Base-by-base conservation (phyloP, 169 alveolate species). In the Plasmodium ovale region DNA sequence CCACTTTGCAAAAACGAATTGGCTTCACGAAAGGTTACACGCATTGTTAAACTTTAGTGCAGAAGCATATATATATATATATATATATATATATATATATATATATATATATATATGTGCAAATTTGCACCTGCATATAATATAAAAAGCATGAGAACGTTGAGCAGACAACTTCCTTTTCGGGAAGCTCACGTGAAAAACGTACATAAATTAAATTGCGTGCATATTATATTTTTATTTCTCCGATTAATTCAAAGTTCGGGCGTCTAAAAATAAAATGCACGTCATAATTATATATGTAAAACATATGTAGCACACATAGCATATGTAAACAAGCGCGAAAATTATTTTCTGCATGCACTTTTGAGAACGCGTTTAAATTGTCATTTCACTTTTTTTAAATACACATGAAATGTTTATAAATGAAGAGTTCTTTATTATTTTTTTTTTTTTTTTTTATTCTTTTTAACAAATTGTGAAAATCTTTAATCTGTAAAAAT, bases 401-500 rank as follows among this genome's bases (percentile, higher is more conserved):
- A 53, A 53, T 53, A 51, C 21, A 51, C 23, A 53, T 53, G 1
- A 53, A 53, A 53, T 53, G 5, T 53, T 53, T 53, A 53, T 53
- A 16, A 59, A 25, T 25, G 44, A 59, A n/a, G 1, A 21, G 69
- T 44, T 64, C 35, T 25, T 39, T 23, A 2, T 58, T 29, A 19
- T 58, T 58, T 29, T 10, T 42, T 29, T 59, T 16, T 14, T 27
- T 31, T 27, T 49, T 49, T 67, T 23, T 9, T n/a, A 59, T 73
- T 27, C 29, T n/a, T 37, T 14, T 23, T 47, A 49, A 12, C 69
- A 56, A 51, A 37, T 72, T 21, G 31, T 35, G 25, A 23, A 44
- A 73, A 29, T 44, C 25, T 29, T 49, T 39, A 73, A 58, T 59
- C 67, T 60, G 58, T 60, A 72, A 21, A 39, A 37, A 51, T 51